Percentiles rank a stretch among this genome's conserved stretches.
Conservation (phyloP, 768 basidiomycete genomes). For the Auriscalpium microsporum region DNA sequence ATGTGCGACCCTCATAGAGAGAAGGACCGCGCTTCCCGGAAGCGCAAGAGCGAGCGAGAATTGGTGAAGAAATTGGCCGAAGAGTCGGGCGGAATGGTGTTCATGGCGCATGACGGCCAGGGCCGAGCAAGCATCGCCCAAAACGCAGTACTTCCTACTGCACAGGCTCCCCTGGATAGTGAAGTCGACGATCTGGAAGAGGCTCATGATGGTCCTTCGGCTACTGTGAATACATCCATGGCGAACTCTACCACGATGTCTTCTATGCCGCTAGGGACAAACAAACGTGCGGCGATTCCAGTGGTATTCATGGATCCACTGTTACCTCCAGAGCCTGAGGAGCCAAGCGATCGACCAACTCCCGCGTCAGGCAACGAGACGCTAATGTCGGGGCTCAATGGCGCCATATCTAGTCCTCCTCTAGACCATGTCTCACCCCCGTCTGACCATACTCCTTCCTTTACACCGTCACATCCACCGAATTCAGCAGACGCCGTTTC, state of each 20-base stretch:
- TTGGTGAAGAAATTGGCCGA: neutral
- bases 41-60: constrained; percentile 22
- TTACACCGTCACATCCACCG: too few relatives aligned
- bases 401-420: neutral
- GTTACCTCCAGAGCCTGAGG: constrained; percentile 4
- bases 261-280: neutral
- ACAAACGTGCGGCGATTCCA: neutral
- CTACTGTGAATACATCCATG: neutral
- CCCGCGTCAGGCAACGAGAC: neutral
- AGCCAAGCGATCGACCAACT: neutral
- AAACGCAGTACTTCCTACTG: too few relatives aligned
- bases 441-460: too few relatives aligned
- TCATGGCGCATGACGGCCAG: neutral
- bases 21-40: constrained; percentile 25
- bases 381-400: neutral
- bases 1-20: constrained; percentile 40
- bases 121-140: neutral
- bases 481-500: too few relatives aligned
- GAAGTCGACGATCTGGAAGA: neutral
- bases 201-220: too few relatives aligned
- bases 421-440: neutral
- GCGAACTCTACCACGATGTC: neutral
- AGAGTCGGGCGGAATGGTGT: neutral
- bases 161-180: neutral
- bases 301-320: constrained; percentile 12